phyloP scores from a whole-genome alignment of 1,139 yeast species.

The Yamadazyma taylorii region DNA sequence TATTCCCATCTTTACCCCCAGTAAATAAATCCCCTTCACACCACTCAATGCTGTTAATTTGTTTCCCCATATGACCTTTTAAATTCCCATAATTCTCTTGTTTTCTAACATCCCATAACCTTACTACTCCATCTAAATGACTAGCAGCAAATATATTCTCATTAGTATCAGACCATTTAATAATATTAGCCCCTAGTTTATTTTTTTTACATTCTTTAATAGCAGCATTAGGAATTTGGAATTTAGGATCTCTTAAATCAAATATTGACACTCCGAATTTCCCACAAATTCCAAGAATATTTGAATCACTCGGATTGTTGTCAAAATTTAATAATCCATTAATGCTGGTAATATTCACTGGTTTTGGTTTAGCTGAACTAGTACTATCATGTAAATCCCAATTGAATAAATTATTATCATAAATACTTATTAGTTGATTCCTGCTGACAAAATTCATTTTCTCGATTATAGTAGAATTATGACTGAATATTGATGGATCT shows the following conservation, averaged over 20 bases:
- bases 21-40: conserved; percentile 56
- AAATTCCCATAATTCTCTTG: conserved; percentile 54
- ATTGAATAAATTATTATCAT: conserved; percentile 61
- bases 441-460: conserved; percentile 27
- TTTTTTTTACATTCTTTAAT: conserved; percentile 16
- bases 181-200: conserved; percentile 33
- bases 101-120: conserved; percentile 76
- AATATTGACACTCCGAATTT: conserved; percentile 67
- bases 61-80: conserved; percentile 53
- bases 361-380: conserved; percentile 38
- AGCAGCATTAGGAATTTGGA: conserved; percentile 32
- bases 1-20: conserved; percentile 70
- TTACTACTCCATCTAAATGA: conserved; percentile 56
- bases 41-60: conserved; percentile 65
- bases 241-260: conserved; percentile 55
- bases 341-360: conserved; percentile 53
- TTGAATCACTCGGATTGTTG: conserved; percentile 37
- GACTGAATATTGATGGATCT: conserved; percentile 18
- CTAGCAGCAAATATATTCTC: conserved; percentile 67
- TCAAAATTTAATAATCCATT: conserved; percentile 56
- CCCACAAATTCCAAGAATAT: conserved; percentile 60
- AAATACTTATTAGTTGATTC: conserved; percentile 49
- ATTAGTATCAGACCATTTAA: conserved; percentile 65
- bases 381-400: conserved; percentile 64
- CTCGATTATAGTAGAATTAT: conserved; percentile 24